Base-by-base conservation (phyloP, 2,329 filamentous ascomycete species). In the Amylocarpus encephaloides region DNA sequence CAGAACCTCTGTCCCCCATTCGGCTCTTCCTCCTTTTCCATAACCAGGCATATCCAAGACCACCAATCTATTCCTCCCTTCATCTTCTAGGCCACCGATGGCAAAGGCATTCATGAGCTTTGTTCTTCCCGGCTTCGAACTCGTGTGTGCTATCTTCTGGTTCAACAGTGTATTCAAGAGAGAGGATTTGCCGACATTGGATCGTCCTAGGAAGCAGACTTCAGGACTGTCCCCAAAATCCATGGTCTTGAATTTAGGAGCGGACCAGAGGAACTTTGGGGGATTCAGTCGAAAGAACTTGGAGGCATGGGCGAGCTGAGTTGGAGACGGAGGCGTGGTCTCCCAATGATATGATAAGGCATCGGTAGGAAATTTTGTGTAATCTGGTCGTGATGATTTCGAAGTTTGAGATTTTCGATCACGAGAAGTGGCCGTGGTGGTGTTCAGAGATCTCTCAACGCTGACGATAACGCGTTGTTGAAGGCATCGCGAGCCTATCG, bases 11-110 rank as follows among this genome's bases (percentile, higher is more conserved):
- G 66, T 62, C 0, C 84, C 84, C 82, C 83, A 87, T 59, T 79
- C 77, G 7, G 71, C 65, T 32, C 75, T 68, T 60, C 78, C 81
- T 1, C 76, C 82, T 50, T 78, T 74, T 3, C 84, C 84, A 61
- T 88, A 88, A 0, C 84, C 84, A 1, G 84, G 85, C 77, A 85
- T 85, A 64, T 88, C 84, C 16, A 88, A 71, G 32, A 88, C 72
- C 0, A 82, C 74, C 26, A 85, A 62, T 44, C 63, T 59, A 16
- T 62, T 60, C 33, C 55, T 56, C 5, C 54, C 52, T 26, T 62
- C 49, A 16, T 63, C 58, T 26, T 59, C 52, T 16, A 46, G 48
- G 67, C 73, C 42, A n/a, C 79, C 73, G 16, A 85, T 71, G 2
- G 76, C 77, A 63, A 82, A 86, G 0, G 79, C 78, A 56, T 85